Evolutionary conservation across 2,329 filamentous ascomycete genomes (phyloP), one percentile per base, ranked within the genome.

Genomic region (Penicillium concentricum): DNA sequence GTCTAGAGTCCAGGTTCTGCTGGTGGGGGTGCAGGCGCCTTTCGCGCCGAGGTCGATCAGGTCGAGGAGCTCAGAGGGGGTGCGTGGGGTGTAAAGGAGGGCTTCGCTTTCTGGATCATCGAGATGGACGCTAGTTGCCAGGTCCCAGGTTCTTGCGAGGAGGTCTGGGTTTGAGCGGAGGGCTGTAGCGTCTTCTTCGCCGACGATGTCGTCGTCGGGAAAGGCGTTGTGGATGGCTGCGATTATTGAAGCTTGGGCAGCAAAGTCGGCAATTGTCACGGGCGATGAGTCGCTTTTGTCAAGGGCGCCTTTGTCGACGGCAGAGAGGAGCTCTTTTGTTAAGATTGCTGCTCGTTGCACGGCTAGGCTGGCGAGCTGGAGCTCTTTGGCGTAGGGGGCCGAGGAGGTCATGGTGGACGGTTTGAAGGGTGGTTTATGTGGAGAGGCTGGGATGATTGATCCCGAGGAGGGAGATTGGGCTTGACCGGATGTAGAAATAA

Each of bases 221-320:
- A 84, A 87, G 45, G 71, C 76, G 28, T 72, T 69, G 64, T 80
- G 82, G 44, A 87, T 72, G 28, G 82, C 79, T 54, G 76, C 76
- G 63, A 86, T 86, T 63, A 88, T 78, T 35, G 87, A 74, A 10
- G 84, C 84, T 69, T 88, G 85, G 2, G 83, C 81, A 39, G 83
- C 84, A 66, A 87, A 87, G 67, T 87, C 85, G 57, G 84, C 84
- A 37, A 85, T 80, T 1, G 85, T 87, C 49, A 88, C 85, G 24
- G 85, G 85, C 0, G 81, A 82, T 47, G 78, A 74, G 68, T 87
- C 85, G 54, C 75, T 76, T 68, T 87, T 87, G 65, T 81, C 78
- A 51, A 85, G 74, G 22, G 76, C 78, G 54, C 76, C 76, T 62
- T 82, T 81, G 60, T 78, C 75, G n/a, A 80, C 74, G 20, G 74